These are phyloP conservation scores for Penicillium crystallinum DNA, from an alignment of 495 filamentous ascomycete species.

Conservation along the genomic window DNA sequence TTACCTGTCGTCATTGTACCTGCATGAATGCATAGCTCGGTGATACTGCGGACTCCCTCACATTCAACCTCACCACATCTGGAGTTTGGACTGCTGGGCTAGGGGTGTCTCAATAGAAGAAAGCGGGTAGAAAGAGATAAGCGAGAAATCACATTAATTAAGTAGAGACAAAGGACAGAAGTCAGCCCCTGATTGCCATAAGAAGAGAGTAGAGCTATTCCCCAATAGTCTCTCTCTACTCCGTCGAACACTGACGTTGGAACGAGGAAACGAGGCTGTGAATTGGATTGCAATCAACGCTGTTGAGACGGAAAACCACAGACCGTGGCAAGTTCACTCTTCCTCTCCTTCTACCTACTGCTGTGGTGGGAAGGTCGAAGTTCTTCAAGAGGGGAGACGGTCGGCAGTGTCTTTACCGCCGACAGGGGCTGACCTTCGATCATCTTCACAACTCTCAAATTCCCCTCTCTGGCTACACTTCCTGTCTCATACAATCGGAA, in stretches of 20 bases:
- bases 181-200: constrained; percentile 2
- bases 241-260: background rate
- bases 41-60: background rate
- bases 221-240: background rate
- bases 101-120: background rate
- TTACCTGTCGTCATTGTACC: constrained; percentile 15
- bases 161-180: constrained; percentile 1
- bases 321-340: background rate
- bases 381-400: constrained; percentile 9
- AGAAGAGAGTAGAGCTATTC: constrained; percentile 1
- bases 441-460: constrained; percentile 9
- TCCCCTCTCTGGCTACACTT: constrained; percentile 3
- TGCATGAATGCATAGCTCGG: constrained; percentile 17
- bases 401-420: constrained; percentile 26
- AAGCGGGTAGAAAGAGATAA: background rate
- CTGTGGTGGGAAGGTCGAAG: background rate
- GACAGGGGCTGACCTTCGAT: constrained; percentile 19
- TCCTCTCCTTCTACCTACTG: background rate
- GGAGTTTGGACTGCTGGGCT: background rate
- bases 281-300: background rate
- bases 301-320: background rate
- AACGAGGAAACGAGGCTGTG: background rate
- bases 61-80: background rate
- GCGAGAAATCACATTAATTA: background rate
- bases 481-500: constrained; percentile 14